These are phyloP conservation scores for Zygosaccharomyces rouxii DNA, from an alignment of 805 yeast species.

Conservation along the genomic window DNA sequence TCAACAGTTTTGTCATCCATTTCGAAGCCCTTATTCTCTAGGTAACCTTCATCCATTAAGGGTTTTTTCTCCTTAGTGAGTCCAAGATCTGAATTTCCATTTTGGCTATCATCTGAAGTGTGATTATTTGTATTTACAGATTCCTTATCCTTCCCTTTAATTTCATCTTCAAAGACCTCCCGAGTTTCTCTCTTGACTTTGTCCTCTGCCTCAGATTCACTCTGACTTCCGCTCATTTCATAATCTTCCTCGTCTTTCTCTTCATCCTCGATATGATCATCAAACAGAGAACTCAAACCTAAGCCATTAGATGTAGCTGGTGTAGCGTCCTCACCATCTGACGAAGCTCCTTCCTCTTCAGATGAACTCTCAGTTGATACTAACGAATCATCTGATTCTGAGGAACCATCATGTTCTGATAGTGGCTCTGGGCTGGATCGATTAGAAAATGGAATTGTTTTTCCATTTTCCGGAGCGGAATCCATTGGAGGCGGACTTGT, in stretches of 20 bases:
- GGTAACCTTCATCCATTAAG: background rate
- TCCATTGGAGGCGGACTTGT: slow-evolving; percentile 6
- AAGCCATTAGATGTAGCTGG: slow-evolving; percentile 11
- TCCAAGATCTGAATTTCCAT: too few species aligned
- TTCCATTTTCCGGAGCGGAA: slow-evolving; percentile 12
- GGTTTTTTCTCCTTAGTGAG: background rate
- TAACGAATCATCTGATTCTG: slow-evolving; percentile 13
- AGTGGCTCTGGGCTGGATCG: background rate
- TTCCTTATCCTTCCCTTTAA: background rate
- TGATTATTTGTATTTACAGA: slow-evolving; percentile 18
- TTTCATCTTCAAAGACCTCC: background rate
- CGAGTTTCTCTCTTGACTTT: slow-evolving; percentile 23
- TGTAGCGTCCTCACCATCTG: slow-evolving; percentile 13
- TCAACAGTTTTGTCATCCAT: background rate
- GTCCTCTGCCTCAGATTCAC: slow-evolving; percentile 34
- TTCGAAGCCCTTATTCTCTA: background rate
- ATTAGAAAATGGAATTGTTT: slow-evolving; percentile 4
- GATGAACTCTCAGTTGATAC: slow-evolving; percentile 23
- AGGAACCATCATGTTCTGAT: slow-evolving; percentile 10
- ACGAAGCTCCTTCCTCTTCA: slow-evolving; percentile 9
- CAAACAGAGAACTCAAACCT: slow-evolving; percentile 23
- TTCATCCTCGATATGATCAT: slow-evolving; percentile 6
- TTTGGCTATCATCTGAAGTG: slow-evolving; percentile 10
- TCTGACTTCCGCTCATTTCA: slow-evolving; percentile 16
- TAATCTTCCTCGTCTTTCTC: slow-evolving; percentile 23